Evolutionary conservation across 75 land plant species (phyloP).

Genomic region (Isoetes taiwanensis): DNA sequence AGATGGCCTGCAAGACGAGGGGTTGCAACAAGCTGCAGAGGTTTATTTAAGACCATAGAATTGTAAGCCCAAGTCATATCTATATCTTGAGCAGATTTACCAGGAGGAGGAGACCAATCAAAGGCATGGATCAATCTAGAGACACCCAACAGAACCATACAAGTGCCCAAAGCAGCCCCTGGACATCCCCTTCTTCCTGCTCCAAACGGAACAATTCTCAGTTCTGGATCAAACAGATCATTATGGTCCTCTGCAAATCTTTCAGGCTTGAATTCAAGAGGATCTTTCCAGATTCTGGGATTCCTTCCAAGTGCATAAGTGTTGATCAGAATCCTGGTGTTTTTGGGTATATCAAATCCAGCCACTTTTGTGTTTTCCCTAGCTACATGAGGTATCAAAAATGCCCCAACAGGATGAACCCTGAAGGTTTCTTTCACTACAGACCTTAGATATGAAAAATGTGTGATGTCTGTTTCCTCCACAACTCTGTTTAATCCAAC

Average conservation of each 20-base stretch:
- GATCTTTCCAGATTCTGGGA: constrained; percentile 7
- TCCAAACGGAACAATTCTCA: constrained; percentile 21
- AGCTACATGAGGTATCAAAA: constrained; percentile 6
- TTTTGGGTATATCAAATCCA: constrained; percentile 10
- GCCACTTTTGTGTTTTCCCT: background rate
- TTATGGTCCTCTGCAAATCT: constrained; percentile 1
- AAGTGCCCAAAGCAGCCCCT: constrained; percentile 11
- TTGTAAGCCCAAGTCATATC: constrained; percentile 9
- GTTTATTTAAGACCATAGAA: constrained; percentile 2
- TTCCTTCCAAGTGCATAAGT: constrained; percentile 4
- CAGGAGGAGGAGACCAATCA: constrained; percentile 13
- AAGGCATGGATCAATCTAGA: constrained; percentile 16
- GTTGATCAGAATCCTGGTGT: constrained; percentile 12
- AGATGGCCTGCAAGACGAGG: constrained; percentile 4
- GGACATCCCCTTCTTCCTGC: constrained; percentile 29
- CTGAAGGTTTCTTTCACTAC: constrained; percentile 14
- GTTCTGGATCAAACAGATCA: constrained; percentile 7
- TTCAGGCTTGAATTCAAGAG: constrained; percentile 10
- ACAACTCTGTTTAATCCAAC: constrained; percentile 14
- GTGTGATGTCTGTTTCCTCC: constrained; percentile 8
- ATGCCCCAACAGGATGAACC: constrained; percentile 9
- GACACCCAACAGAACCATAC: constrained; percentile 14
- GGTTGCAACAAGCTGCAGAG: constrained; percentile 3
- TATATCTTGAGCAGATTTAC: constrained; percentile 3
- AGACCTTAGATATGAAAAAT: constrained; percentile 5